These are phyloP conservation scores for Chaetoceros tenuissimus DNA, from an alignment of 108 stramenopile species.

Conservation along the genomic window DNA sequence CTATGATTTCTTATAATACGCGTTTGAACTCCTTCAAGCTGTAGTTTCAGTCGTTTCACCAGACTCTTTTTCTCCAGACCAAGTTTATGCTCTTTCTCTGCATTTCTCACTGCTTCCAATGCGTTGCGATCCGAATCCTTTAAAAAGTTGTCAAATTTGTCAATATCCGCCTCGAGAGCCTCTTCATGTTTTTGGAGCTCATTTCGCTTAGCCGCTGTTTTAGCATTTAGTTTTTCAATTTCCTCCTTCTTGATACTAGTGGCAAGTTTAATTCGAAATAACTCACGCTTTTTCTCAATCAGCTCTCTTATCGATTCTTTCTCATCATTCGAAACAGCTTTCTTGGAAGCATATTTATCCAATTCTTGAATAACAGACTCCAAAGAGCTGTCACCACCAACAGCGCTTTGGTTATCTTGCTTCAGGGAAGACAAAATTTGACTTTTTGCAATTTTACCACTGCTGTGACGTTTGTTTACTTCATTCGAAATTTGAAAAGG, in stretches of 20 bases:
- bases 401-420: too few relatives aligned
- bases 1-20: slow-evolving; percentile 60
- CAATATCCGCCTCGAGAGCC: slow-evolving; percentile 70
- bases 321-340: not conserved
- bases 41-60: slow-evolving; percentile 56
- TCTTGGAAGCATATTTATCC: not conserved
- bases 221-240: slow-evolving; percentile 66
- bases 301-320: slow-evolving; percentile 22
- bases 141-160: slow-evolving; percentile 69
- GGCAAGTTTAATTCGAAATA: slow-evolving; percentile 69
- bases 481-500: too few relatives aligned
- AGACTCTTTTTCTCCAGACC: slow-evolving; percentile 57
- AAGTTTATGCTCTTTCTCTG: slow-evolving; percentile 50
- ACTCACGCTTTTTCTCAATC: slow-evolving; percentile 61
- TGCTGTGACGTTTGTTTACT: too few relatives aligned
- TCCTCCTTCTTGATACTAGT: slow-evolving; percentile 73
- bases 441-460: too few relatives aligned
- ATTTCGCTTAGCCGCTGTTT: slow-evolving; percentile 62
- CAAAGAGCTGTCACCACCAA: too few relatives aligned
- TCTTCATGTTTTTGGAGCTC: slow-evolving; percentile 43
- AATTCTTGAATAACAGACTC: too few relatives aligned
- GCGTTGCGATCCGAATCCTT: slow-evolving; percentile 76
- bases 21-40: slow-evolving; percentile 40
- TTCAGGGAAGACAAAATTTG: too few relatives aligned
- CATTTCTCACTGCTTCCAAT: slow-evolving; percentile 55